These are phyloP conservation scores for Stramenopiles sp. DNA, from an alignment of 352 stramenopile genomes.

Conservation along the genomic window DNA sequence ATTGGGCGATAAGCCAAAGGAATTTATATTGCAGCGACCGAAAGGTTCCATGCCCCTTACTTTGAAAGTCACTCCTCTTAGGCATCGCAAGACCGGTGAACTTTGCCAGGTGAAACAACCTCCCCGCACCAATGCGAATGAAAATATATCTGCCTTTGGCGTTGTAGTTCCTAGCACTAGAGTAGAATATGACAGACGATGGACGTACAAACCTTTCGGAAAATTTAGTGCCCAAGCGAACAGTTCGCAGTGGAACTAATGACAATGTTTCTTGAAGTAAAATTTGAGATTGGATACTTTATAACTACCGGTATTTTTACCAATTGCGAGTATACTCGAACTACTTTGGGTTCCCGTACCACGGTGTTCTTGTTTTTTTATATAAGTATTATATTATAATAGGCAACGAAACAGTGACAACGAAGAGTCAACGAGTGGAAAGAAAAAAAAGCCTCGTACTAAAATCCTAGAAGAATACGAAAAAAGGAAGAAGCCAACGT, in stretches of 20 bases:
- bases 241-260: neutral
- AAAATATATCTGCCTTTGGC: constrained; percentile 6
- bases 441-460: neutral
- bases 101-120: neutral
- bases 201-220: neutral
- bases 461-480: neutral
- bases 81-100: constrained; percentile 5
- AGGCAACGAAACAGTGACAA: neutral
- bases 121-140: neutral
- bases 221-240: neutral
- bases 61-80: constrained; percentile 7
- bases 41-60: neutral
- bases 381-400: constrained; percentile 7
- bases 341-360: no score
- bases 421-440: neutral
- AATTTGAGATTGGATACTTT: neutral
- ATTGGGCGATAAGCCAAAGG: constrained; percentile 3
- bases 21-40: neutral
- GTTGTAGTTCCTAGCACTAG: constrained; percentile 5
- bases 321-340: no score
- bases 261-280: neutral
- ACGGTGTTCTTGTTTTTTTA: no score
- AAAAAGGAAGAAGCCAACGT: neutral
- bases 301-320: constrained; percentile 5
- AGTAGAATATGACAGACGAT: neutral